Evolutionary conservation across 352 stramenopile species (phyloP).

Genomic region (Globisporangium nodosum): DNA sequence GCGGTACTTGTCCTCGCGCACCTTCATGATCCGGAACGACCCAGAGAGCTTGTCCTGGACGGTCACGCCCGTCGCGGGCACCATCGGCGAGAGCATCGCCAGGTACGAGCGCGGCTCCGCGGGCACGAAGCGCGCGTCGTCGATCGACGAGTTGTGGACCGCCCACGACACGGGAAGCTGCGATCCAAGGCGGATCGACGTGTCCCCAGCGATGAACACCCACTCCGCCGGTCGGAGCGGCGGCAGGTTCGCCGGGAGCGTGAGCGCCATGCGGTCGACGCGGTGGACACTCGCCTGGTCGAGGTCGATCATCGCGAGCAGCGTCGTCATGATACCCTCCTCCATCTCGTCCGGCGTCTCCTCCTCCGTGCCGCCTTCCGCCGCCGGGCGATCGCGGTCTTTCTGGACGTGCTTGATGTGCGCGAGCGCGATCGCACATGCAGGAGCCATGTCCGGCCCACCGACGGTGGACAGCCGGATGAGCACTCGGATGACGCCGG

Average conservation of each 20-base stretch:
- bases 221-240: constrained; percentile 43
- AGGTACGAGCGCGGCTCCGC: constrained; percentile 58
- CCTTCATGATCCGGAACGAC: constrained; percentile 55
- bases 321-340: constrained; percentile 55
- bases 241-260: constrained; percentile 38
- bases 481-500: constrained; percentile 51
- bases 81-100: constrained; percentile 27
- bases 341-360: constrained; percentile 58
- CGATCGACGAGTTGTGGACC: constrained; percentile 62
- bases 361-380: constrained; percentile 12
- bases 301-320: constrained; percentile 77
- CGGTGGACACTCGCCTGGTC: constrained; percentile 60
- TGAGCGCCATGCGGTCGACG: constrained; percentile 53
- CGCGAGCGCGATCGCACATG: constrained; percentile 62
- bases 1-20: constrained; percentile 54
- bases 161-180: constrained; percentile 61
- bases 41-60: constrained; percentile 77
- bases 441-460: constrained; percentile 52
- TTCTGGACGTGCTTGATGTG: constrained; percentile 77
- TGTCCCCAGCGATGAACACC: constrained; percentile 42
- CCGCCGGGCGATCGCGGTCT: constrained; percentile 22
- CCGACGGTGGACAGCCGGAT: constrained; percentile 49
- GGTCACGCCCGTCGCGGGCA: constrained; percentile 34
- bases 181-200: constrained; percentile 30
- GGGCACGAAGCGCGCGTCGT: constrained; percentile 66